Evolutionary conservation across 306 rosid species (phyloP).

Genomic region (Cajanus cajan): DNA sequence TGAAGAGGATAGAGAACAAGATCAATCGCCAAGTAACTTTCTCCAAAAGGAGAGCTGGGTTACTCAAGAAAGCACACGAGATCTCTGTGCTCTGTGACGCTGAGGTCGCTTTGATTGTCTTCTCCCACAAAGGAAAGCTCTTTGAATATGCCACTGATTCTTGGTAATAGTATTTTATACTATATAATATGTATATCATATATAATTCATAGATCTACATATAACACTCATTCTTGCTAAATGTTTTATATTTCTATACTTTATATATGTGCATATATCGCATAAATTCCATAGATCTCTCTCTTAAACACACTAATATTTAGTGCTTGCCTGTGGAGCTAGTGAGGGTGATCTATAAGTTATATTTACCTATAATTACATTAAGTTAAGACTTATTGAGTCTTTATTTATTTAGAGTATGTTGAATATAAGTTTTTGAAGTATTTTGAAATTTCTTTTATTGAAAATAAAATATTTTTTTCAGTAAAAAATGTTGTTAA

Average conservation of each 20-base stretch:
- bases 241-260: not conserved
- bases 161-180: not conserved
- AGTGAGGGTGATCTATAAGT: not conserved
- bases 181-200: not conserved
- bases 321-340: not conserved
- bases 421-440: no score
- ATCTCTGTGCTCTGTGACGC: constrained; percentile 97
- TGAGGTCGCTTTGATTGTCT: constrained; percentile 90
- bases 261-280: not conserved
- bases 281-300: not conserved
- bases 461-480: no score
- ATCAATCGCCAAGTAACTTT: constrained; percentile 93
- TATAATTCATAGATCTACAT: not conserved
- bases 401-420: not conserved
- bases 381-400: not conserved
- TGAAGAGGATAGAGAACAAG: constrained; percentile 93
- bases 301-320: not conserved
- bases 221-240: not conserved
- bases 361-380: not conserved
- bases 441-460: no score
- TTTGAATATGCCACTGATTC: constrained; percentile 87
- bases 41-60: constrained; percentile 89
- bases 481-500: no score
- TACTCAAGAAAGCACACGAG: constrained; percentile 92
- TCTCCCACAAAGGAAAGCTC: constrained; percentile 95